Evolutionary conservation across 441 rosid species (phyloP), one percentile per base, ranked within the genome.

Genomic region (Aquilaria agallochum): DNA sequence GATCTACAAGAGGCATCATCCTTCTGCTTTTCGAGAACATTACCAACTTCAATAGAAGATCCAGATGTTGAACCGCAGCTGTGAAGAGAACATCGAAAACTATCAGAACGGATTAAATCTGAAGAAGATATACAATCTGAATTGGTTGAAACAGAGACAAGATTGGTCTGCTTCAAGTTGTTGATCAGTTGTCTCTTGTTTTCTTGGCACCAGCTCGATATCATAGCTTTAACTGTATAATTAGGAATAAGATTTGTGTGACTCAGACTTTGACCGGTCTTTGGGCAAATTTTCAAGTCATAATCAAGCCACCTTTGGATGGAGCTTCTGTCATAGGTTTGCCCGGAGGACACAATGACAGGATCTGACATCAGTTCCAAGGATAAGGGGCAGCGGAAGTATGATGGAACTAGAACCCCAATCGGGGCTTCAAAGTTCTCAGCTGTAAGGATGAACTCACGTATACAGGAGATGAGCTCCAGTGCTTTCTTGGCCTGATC

Each of bases 341-440:
- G 92, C 57, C 98, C 98, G 46, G 97, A 88, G 74, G 96, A 92
- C 70, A 93, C 87, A 53, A 90, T 90, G 62, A 93, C 97, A 14
- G 98, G 98, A 75, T 93, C 91, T 74, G 74, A 52, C 97, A 93
- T 93, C 69, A 90, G 96, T 61, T 90, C 90, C 68, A 87, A 77
- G 12, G 97, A 93, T 65, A 93, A 70, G 36, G 98, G 95, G 62
- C 98, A 90, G 36, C 91, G 86, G 74, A 88, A 90, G 63, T 83
- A 87, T 6, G 97, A 73, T 45, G 98, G 98, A 59, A 83, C 73
- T 32, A 72, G 75, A 64, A 82, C 63, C 31, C 96, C 91, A 66
- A 73, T 80, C 62, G 80, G 73, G 45, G 80, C 76, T 68, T 85
- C 89, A 66, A 85, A 71, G 65, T 50, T 69, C 77, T 81, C 88